Conservation (phyloP, 2,329 filamentous ascomycete species). For the Ophiostoma perfectum region DNA sequence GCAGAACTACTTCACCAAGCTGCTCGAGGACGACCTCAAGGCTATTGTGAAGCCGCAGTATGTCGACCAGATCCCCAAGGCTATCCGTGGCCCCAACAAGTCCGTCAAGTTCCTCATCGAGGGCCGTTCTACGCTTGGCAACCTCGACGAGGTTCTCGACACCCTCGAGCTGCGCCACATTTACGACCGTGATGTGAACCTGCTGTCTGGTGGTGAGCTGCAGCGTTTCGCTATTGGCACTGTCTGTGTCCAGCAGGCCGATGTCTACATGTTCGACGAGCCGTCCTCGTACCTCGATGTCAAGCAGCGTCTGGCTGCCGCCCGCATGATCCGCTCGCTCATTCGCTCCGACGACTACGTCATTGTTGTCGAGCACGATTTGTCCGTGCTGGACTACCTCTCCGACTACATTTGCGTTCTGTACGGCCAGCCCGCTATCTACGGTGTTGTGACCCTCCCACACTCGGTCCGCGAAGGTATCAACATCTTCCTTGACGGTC, state of each 20-base stretch:
- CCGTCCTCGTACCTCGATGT: conserved; percentile 98
- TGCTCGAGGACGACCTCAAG: conserved; percentile 94
- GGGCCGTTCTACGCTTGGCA: conserved; percentile 68
- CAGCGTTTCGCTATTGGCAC: conserved; percentile 97
- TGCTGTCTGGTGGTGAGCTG: conserved; percentile 93
- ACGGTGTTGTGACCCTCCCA: conserved; percentile 94
- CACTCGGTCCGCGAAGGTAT: conserved; percentile 97
- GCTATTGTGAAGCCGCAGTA: conserved; percentile 99
- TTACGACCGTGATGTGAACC: conserved; percentile 81
- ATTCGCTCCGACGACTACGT: conserved; percentile 88
- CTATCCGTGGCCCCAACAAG: conserved; percentile 76
- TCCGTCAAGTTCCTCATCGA: conserved; percentile 74
- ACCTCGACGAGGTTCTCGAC: conserved; percentile 76
- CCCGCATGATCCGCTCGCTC: conserved; percentile 85
- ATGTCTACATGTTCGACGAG: conserved; percentile 99
- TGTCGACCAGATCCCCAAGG: conserved; percentile 94
- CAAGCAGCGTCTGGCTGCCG: conserved; percentile 93
- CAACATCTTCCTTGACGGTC: conserved; percentile 97
- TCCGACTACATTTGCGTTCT: conserved; percentile 98
- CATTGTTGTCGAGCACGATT: conserved; percentile 98
- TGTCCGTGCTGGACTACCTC: conserved; percentile 96
- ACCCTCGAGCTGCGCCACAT: conserved; percentile 62
- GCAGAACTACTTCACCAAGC: conserved; percentile 98
- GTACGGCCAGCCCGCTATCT: conserved; percentile 90
- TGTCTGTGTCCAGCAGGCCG: conserved; percentile 90